Evolutionary conservation across 1,284 basidiomycete species (phyloP), one percentile per base, ranked within the genome.

Genomic region (Fomitiporia mediterranea): DNA sequence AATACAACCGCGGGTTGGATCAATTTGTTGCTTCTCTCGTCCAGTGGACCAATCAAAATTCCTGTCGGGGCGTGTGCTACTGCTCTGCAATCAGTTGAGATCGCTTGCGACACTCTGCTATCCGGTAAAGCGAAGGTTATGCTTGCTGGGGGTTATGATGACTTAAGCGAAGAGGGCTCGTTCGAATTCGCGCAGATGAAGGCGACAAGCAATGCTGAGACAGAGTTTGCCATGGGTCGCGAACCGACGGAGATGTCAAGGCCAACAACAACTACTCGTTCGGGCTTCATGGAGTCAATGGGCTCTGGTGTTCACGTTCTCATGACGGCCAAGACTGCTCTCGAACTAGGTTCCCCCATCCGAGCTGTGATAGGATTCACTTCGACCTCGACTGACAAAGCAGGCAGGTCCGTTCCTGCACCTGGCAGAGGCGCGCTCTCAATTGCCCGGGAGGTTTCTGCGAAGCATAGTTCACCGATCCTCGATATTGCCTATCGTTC

Each of bases 171-270:
- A 73, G 95, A 98, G 72, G 95, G 94, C 21, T 96, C 94, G 17
- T 96, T 84, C 72, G 94, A 98, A 73, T 95, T 95, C 72, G 96
- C 94, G 56, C 98, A 98, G 79, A 99, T 99, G 97, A 97, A 98
- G 74, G 97, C 97, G 4, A 99, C 97, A 5, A 94, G 91, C 72
- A 98, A 96, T 68, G 89, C 94, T 4, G 91, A 95, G 71, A 91
- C 92, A 37, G 97, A 99, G 73, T 90, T 98, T 66, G 95, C 95
- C 7, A 97, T 97, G 84, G 97, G 97, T 61, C 94, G 97, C 65
- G 96, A 99, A 72, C 96, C 96, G 27, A 92, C 89, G 43, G 96
- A 99, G 72, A 96, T 98, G 90, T 99, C 96, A 53, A 89, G 96
- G 60, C 97, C 97, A 25, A 91, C 95, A 38, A 98, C 96, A 4